phyloP scores from a whole-genome alignment of 345 rosid genomes.

The Aquilaria malaccensis region DNA sequence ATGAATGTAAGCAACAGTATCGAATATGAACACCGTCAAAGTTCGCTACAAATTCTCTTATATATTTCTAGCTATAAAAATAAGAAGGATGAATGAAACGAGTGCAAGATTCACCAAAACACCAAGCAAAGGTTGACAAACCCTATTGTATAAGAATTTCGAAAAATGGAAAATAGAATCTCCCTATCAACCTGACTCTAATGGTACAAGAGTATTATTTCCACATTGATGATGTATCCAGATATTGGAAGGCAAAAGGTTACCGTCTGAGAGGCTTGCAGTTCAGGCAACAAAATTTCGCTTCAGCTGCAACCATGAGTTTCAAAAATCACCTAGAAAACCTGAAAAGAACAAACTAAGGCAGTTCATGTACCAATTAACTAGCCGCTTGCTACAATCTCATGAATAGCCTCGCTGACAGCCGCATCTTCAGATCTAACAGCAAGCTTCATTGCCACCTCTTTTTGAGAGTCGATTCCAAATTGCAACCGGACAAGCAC shows the following conservation, averaged over 20 bases:
- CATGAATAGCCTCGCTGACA: constrained; percentile 82
- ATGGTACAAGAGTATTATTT: constrained; percentile 21
- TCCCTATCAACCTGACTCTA: constrained; percentile 15
- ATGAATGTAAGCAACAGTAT: too few species aligned
- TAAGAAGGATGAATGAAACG: too few species aligned
- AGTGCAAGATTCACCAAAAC: neutral
- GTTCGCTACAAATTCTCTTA: too few species aligned
- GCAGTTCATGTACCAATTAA: neutral
- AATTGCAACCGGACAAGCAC: constrained; percentile 81
- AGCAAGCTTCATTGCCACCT: constrained; percentile 82
- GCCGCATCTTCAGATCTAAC: constrained; percentile 79
- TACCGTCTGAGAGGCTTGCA: constrained; percentile 5
- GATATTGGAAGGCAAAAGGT: neutral
- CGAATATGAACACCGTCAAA: too few species aligned
- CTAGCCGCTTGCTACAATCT: constrained; percentile 79
- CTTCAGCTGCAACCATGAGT: constrained; percentile 9
- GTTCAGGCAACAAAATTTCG: constrained; percentile 13
- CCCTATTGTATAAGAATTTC: constrained; percentile 3
- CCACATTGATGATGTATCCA: constrained; percentile 2
- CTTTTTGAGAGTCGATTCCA: constrained; percentile 76
- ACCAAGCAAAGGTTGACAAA: constrained; percentile 17
- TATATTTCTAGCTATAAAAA: too few species aligned
- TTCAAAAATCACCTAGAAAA: constrained; percentile 6
- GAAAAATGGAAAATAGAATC: neutral
- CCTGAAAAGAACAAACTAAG: neutral